Percentiles rank a stretch among this genome's conserved stretches.
phyloP scores from a whole-genome alignment of 2,329 filamentous ascomycete genomes.

The Arthrinium phaeospermum region DNA sequence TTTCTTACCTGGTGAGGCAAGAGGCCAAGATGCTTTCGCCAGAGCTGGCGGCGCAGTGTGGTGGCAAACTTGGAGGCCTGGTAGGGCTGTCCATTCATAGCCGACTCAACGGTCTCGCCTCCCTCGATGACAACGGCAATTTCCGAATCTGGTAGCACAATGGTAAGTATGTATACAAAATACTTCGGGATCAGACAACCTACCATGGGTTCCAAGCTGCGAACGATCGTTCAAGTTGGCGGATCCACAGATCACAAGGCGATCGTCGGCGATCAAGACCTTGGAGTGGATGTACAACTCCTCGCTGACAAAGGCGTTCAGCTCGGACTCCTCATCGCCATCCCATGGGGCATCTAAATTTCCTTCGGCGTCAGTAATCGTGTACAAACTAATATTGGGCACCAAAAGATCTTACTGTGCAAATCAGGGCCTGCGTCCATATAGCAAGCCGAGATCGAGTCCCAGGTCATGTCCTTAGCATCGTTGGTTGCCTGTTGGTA shows the following conservation, averaged over 20 bases:
- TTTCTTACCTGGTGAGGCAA: slow-evolving; percentile 54
- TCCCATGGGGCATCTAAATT: slow-evolving; percentile 54
- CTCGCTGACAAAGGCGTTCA: slow-evolving; percentile 67
- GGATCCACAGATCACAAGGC: slow-evolving; percentile 81
- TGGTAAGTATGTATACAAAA: not conserved
- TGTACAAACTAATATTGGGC: not conserved
- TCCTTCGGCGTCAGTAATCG: not conserved
- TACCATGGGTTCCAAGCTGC: slow-evolving; percentile 74
- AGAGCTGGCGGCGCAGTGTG: slow-evolving; percentile 82
- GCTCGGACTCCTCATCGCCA: slow-evolving; percentile 60
- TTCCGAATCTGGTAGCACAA: slow-evolving; percentile 67
- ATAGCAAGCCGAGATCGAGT: slow-evolving; percentile 80
- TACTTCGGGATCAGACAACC: not conserved
- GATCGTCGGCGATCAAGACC: slow-evolving; percentile 87
- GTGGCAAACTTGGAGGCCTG: slow-evolving; percentile 77
- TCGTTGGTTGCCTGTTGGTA: slow-evolving; percentile 75
- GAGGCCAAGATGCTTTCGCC: slow-evolving; percentile 89
- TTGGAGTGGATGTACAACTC: slow-evolving; percentile 83
- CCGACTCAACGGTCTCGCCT: slow-evolving; percentile 69
- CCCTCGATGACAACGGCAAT: slow-evolving; percentile 91
- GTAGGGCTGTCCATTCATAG: slow-evolving; percentile 76
- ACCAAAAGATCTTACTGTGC: slow-evolving; percentile 39
- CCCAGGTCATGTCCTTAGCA: slow-evolving; percentile 65
- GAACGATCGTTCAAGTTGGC: slow-evolving; percentile 93
- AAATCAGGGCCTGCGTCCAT: slow-evolving; percentile 81